A percentile compares a stretch with the other conserved stretches of the same genome.
Evolutionary conservation across 2,329 filamentous ascomycete species (phyloP).

Genomic region (Triangularia setosa): DNA sequence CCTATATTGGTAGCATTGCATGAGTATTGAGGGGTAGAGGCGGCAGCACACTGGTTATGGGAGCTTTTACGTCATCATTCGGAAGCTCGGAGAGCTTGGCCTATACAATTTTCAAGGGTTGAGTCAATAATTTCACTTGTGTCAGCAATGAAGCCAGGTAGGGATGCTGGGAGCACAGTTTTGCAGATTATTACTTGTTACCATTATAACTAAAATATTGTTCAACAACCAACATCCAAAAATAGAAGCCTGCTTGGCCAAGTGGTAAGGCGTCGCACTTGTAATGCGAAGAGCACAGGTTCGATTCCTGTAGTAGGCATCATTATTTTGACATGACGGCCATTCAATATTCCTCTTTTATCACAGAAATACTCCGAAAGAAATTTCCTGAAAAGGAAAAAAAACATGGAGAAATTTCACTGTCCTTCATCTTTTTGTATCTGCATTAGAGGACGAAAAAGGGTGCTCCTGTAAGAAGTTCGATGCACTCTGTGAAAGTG

Average conservation of each 20-base stretch:
- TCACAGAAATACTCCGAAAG: not conserved
- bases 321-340: not conserved
- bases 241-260: not conserved
- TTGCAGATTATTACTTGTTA: too few relatives aligned
- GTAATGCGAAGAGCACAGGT: slow-evolving; percentile 3
- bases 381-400: not conserved
- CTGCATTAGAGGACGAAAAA: not conserved
- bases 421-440: not conserved
- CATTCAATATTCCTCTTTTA: too few relatives aligned
- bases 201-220: too few relatives aligned
- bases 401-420: not conserved
- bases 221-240: not conserved
- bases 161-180: too few relatives aligned
- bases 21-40: not conserved
- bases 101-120: too few relatives aligned
- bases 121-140: too few relatives aligned
- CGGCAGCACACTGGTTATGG: not conserved
- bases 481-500: too few relatives aligned
- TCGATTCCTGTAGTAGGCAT: slow-evolving; percentile 3
- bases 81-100: not conserved
- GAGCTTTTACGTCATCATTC: not conserved
- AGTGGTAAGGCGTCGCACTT: slow-evolving; percentile 3
- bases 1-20: slow-evolving; percentile 4
- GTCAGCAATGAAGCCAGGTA: too few relatives aligned
- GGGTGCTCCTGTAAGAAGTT: too few relatives aligned